Base-by-base conservation (phyloP, 305 asterid species). In the Fraxinus sp. region DNA sequence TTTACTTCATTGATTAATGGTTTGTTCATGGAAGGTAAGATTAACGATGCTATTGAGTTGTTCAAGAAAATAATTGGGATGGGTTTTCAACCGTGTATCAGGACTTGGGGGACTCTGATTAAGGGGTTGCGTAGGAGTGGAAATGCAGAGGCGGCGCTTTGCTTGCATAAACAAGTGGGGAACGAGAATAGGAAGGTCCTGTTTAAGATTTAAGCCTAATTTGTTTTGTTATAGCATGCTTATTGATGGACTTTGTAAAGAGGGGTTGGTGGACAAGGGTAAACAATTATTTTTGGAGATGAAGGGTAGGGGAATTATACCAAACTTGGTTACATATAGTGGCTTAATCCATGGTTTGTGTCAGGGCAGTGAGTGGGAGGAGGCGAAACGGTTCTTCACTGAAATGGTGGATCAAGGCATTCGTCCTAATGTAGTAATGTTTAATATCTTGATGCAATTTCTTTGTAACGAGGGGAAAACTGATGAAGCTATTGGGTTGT, bases 111-210 rank as follows among this genome's bases (percentile, higher is more conserved):
- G 59, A 92, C 88, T 87, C 82, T 92, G 90, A 79, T 87, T 80
- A 88, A 87, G 88, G 94, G 94, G 71, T 81, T 95, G 30, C 93
- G 96, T 80, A 91, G 91, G 87, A 90, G 86, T 84, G 95, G 98
- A 1, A 85, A 95, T 81, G 85, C 90, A 0, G 86, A 85, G 86
- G 84, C 72, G 72, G 97, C 92, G 7, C 88, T 93, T 6, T 75
- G 86, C 84, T 71, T 92, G 89, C 97, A 90, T 64, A 80, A 82
- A 79, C 90, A 90, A 75, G 83, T 92, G 77, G 86, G 36, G 37
- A 78, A 83, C 22, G 92, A 90, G 20, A 79, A 80, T 55, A 57
- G 76, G 57, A 57, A 86, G 89, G 2, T 75, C 77, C 24, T 89
- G 88, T 77, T 36, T 85, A 41, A 84, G 79, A 41, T 92, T 86